Percentiles rank a stretch among this genome's conserved stretches.
phyloP scores from a whole-genome alignment of 345 rosid genomes.

The Corymbia maculata region DNA sequence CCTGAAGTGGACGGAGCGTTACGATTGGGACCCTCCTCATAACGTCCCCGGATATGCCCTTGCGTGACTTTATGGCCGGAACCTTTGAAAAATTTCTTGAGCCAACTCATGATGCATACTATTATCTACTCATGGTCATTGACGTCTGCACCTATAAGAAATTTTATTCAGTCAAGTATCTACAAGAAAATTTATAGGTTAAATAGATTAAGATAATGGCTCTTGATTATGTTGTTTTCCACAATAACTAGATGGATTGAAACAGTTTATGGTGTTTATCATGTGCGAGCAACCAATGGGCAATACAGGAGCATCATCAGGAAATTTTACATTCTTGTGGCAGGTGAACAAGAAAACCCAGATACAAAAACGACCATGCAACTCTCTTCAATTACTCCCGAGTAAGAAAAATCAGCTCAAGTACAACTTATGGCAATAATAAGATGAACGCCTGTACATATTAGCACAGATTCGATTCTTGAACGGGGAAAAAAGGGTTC shows the following conservation, averaged over 20 bases:
- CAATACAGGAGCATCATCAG: not conserved
- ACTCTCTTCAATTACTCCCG: not conserved
- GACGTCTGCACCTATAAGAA: constrained; percentile 31
- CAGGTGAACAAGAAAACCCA: not conserved
- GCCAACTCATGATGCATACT: constrained; percentile 64
- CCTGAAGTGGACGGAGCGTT: constrained; percentile 58
- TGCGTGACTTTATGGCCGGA: constrained; percentile 41
- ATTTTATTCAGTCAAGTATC: not conserved
- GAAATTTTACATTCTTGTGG: not conserved
- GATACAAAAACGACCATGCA: not conserved
- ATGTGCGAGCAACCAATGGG: not conserved
- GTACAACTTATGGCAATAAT: not conserved
- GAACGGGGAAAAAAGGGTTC: not conserved
- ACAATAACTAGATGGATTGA: not conserved
- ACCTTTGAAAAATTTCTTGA: constrained; percentile 79
- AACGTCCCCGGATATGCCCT: constrained; percentile 36
- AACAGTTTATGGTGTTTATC: not conserved
- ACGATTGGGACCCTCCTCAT: constrained; percentile 30
- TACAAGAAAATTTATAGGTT: not conserved
- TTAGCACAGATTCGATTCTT: not conserved
- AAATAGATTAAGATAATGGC: not conserved
- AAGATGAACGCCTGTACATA: not conserved
- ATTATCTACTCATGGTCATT: constrained; percentile 43
- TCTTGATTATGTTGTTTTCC: not conserved
- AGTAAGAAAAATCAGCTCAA: not conserved